Base-by-base conservation (phyloP, 371 early-diverging fungal genomes). In the Conidiobolus incongruus region DNA sequence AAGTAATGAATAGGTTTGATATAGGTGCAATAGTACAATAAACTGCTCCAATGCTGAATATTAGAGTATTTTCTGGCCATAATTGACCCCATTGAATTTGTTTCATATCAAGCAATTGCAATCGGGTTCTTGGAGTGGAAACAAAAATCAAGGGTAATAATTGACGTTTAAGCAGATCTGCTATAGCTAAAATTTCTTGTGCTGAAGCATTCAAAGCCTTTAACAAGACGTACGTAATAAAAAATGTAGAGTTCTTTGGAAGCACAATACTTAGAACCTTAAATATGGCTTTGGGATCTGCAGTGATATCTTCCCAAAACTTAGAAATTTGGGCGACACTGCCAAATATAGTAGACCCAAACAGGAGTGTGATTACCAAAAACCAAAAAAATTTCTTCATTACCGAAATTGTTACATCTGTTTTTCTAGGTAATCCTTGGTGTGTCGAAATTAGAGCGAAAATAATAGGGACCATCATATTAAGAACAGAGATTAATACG, bases 201-300 rank as follows among this genome's bases (percentile, higher is more conserved):
- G 73, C 63, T 0, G 84, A 70, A 16, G 72, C 70, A 0, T 68
- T 64, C 10, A 77, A 58, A 1, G 75, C 62, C 37, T 69, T 72
- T 35, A 88, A 64, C 60, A 84, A 58, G 2, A 80, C 66, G 54
- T 77, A 85, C 10, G 73, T 77, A 40, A 81, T 70, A 47, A 79
- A 86, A 61, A 80, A 81, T 38, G 70, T 72, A 12, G 75, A 72
- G n/a, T 68, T 72, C 31, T 56, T 56, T 10, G 86, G 86, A 12
- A 80, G 51, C 0, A 60, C 62, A 1, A 48, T 47, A 11, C 73
- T 66, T 1, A 81, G 49, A 1, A 59, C 58, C 24, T 54, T 52
- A 39, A 40, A 45, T 20, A 49, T 54, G 8, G 62, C 41, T 0
- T 70, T 70, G 12, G 65, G 53, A 2, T 59, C 39, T 12, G 53